phyloP scores from a whole-genome alignment of 2,329 filamentous ascomycete genomes.

The Nannizziopsis barbatae region DNA sequence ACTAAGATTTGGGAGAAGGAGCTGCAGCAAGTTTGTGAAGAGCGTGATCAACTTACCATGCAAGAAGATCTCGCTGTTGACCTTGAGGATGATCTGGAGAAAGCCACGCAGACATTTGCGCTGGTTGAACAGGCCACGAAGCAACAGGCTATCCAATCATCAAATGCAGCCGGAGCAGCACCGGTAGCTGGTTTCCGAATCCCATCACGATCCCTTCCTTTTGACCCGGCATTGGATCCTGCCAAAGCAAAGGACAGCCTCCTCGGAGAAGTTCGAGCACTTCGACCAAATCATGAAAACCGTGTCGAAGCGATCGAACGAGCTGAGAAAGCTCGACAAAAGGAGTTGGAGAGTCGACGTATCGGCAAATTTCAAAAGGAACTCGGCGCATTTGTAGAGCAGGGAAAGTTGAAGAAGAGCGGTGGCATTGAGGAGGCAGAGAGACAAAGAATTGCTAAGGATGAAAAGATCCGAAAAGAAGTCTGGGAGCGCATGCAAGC shows the following conservation, averaged over 20 bases:
- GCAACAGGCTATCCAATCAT: conserved; percentile 70
- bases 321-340: conserved; percentile 83
- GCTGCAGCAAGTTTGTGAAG: conserved; percentile 87
- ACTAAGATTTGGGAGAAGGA: conserved; percentile 99
- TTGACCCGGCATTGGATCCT: conserved; percentile 53
- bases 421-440: conserved; percentile 93
- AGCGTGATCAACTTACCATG: conserved; percentile 85
- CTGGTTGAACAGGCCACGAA: conserved; percentile 97
- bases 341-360: conserved; percentile 67
- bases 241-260: conserved; percentile 79
- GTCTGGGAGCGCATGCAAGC: conserved; percentile 47
- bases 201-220: conserved; percentile 42
- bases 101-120: conserved; percentile 83
- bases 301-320: conserved; percentile 90
- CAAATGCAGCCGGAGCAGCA: conserved; percentile 31
- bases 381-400: conserved; percentile 70
- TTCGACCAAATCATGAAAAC: conserved; percentile 89
- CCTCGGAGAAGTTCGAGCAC: conserved; percentile 79
- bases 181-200: conserved; percentile 33
- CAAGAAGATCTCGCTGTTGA: conserved; percentile 92
- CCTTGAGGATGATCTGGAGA: conserved; percentile 86
- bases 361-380: conserved; percentile 75
- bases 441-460: conserved; percentile 67
- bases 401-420: conserved; percentile 89
- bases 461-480: conserved; percentile 74